Percentiles rank a stretch among this genome's conserved stretches.
Evolutionary conservation across 2,329 filamentous ascomycete species (phyloP).

Genomic region (Aspergillus felis): DNA sequence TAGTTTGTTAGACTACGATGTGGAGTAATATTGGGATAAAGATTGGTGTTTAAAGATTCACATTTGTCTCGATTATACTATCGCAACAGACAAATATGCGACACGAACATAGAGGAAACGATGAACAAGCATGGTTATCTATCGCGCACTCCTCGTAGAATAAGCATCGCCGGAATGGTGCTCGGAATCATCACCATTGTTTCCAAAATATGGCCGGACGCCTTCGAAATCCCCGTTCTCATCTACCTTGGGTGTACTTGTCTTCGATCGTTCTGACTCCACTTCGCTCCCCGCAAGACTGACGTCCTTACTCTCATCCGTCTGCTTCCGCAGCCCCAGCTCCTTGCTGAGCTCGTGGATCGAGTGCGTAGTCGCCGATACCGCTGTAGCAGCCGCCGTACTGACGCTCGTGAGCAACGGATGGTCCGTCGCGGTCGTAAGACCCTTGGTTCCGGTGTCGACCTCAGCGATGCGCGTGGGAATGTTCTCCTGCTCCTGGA

Average conservation of each 20-base stretch:
- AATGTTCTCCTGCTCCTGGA: constrained; percentile 11
- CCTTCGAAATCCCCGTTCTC: constrained; percentile 33
- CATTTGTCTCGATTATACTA: not conserved
- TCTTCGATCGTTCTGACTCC: constrained; percentile 16
- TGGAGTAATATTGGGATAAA: not conserved
- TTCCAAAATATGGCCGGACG: constrained; percentile 35
- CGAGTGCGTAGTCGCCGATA: constrained; percentile 10
- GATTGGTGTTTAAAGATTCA: not conserved
- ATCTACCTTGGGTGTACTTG: constrained; percentile 19
- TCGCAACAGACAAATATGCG: not conserved
- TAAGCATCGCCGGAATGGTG: not conserved
- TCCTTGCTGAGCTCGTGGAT: constrained; percentile 45
- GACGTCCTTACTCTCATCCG: constrained; percentile 61
- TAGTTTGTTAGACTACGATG: not conserved
- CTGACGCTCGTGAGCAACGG: constrained; percentile 9
- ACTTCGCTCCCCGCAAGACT: constrained; percentile 69
- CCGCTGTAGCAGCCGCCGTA: constrained; percentile 12
- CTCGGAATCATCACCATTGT: not conserved
- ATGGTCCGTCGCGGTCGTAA: constrained; percentile 9
- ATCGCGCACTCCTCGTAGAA: not conserved
- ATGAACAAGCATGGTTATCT: not conserved
- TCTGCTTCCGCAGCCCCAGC: constrained; percentile 64
- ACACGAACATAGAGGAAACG: not conserved
- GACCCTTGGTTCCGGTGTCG: constrained; percentile 1
- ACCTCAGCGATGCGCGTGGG: not conserved